A percentile compares a stretch with the other conserved stretches of the same genome.
Conservation (phyloP, 768 basidiomycete species). For the Hemileccinum rubropunctum region DNA sequence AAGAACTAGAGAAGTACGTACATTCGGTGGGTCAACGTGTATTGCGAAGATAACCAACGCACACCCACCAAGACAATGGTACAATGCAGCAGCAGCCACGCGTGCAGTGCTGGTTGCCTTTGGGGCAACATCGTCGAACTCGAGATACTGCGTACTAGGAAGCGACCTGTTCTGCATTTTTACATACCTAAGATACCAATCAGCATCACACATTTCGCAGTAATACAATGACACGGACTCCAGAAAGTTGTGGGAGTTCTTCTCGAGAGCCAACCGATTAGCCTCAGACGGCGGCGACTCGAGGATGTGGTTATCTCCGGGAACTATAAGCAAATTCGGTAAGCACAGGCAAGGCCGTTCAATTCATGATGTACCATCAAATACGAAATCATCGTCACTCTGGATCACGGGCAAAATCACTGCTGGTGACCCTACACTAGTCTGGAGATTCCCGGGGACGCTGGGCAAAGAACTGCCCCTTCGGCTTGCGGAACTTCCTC, state of each 20-base stretch:
- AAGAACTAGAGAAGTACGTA: constrained; percentile 48
- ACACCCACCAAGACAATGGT: constrained; percentile 75
- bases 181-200: constrained; percentile 52
- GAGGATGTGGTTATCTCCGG: constrained; percentile 24
- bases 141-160: constrained; percentile 46
- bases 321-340: constrained; percentile 25
- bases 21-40: background rate
- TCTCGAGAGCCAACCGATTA: constrained; percentile 61
- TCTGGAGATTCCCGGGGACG: constrained; percentile 41
- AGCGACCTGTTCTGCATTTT: constrained; percentile 72
- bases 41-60: background rate
- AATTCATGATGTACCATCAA: constrained; percentile 49
- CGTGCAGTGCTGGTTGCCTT: constrained; percentile 64
- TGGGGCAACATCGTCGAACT: constrained; percentile 68
- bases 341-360: background rate
- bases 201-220: constrained; percentile 5
- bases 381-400: constrained; percentile 60
- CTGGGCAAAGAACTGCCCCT: constrained; percentile 60
- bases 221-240: constrained; percentile 47
- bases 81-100: constrained; percentile 79
- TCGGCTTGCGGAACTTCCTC: constrained; percentile 53
- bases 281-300: constrained; percentile 57
- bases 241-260: constrained; percentile 76
- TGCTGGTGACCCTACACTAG: constrained; percentile 49
- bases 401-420: constrained; percentile 39